Base-by-base conservation (phyloP, 352 stramenopile species). In the Nothophytophthora sp. region DNA sequence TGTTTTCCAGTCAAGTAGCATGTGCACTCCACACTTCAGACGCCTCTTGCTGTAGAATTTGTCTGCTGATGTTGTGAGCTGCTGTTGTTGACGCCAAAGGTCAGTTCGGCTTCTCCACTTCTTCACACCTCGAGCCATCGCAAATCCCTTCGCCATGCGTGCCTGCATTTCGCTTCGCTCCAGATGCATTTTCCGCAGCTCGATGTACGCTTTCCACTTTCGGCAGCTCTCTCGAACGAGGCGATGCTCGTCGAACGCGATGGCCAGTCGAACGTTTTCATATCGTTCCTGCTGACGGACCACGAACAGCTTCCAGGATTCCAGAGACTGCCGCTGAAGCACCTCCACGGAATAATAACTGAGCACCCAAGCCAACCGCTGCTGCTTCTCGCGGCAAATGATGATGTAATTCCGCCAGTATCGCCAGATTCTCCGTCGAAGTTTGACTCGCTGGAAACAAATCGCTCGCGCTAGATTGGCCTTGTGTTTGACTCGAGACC, bases 291-390 rank as follows among this genome's bases (percentile, higher is more conserved):
- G 34, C 10, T 42, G 44, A 46, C 42, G 40, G 3, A 12, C 23
- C 4, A 69, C 22, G 7, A 60, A 24, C 10, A 37, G 22, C 33
- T 61, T 59, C 66, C 66, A 73, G 7, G 50, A 48, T 4, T 1
- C 8, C 8, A 73, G 36, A 9, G 45, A 66, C 15, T 49, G 48
- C 19, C 48, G 51, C 16, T 72, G 63, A 10, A 74, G 32, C 25
- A 77, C 45, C 4, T 57, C 33, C 5, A 55, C 48, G 8, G 60
- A 67, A 33, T 72, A 74, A 27, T 72, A 69, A 10, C 50, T 55
- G 2, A 74, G 27, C 9, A 58, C 64, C 35, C 67, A 65, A 9
- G 40, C 44, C 4, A 63, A 16, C 32, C 51, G 50, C 7, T 74
- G 40, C 6, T 72, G 54, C 37, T 69, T 62, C 12, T 65, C 45